Evolutionary conservation across 2,329 filamentous ascomycete genomes (phyloP).

Genomic region (Colletotrichum aenigma): DNA sequence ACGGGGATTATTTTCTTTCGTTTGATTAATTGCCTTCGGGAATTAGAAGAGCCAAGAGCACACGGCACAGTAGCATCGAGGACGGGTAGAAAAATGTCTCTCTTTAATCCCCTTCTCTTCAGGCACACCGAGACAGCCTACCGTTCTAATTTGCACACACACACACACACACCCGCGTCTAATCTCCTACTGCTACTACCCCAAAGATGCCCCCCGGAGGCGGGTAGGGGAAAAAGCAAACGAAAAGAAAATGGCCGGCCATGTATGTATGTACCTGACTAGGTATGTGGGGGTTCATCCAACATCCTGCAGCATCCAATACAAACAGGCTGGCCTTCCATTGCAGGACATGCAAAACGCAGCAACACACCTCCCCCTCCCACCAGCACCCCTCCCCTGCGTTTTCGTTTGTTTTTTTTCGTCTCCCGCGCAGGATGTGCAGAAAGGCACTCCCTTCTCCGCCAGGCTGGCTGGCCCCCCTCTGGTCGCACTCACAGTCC

Average conservation of each 20-base stretch:
- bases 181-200: background rate
- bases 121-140: background rate
- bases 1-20: background rate
- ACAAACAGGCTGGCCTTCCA: constrained; percentile 1
- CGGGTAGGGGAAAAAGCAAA: background rate
- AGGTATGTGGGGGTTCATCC: background rate
- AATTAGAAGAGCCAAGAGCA: background rate
- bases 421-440: background rate
- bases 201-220: background rate
- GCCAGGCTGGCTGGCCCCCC: background rate
- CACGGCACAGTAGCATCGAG: background rate
- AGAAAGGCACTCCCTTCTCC: background rate
- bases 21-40: background rate
- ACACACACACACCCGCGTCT: background rate
- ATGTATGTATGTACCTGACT: background rate
- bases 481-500: background rate
- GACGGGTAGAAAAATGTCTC: background rate
- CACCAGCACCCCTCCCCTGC: background rate
- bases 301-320: background rate
- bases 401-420: background rate
- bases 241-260: background rate
- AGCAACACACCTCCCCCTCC: background rate
- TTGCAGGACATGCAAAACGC: background rate
- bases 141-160: background rate
- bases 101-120: background rate